A percentile compares a stretch with the other conserved stretches of the same genome.
Conservation (phyloP, 345 rosid species). For the Adansonia digitata region DNA sequence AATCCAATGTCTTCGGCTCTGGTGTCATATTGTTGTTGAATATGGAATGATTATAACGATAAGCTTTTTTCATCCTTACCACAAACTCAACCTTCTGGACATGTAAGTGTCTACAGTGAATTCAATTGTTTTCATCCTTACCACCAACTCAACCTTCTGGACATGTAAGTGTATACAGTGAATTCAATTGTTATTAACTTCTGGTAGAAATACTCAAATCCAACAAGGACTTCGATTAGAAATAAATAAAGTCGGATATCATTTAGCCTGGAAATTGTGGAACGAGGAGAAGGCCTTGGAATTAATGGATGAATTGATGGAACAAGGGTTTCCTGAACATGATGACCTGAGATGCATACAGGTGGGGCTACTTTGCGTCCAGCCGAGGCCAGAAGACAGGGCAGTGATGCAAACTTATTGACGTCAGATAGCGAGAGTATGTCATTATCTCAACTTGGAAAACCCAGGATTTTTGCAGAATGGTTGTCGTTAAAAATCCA, state of each 20-base stretch:
- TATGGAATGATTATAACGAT: slow-evolving; percentile 41
- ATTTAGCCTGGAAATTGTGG: slow-evolving; percentile 43
- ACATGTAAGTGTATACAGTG: too few species aligned
- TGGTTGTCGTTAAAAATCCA: slow-evolving; percentile 6
- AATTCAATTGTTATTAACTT: background rate
- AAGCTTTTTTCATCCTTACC: slow-evolving; percentile 21
- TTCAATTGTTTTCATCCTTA: slow-evolving; percentile 15
- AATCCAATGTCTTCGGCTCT: slow-evolving; percentile 3
- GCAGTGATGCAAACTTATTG: slow-evolving; percentile 43
- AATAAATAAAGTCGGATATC: background rate
- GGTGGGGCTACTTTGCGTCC: slow-evolving; percentile 62
- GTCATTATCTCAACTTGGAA: slow-evolving; percentile 28
- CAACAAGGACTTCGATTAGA: too few species aligned
- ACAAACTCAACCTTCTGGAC: slow-evolving; percentile 31
- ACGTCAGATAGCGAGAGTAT: slow-evolving; percentile 41
- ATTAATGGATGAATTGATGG: slow-evolving; percentile 27
- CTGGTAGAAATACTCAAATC: too few species aligned
- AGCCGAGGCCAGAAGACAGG: slow-evolving; percentile 41
- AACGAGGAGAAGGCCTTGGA: slow-evolving; percentile 26
- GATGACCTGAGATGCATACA: slow-evolving; percentile 48
- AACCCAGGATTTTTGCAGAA: slow-evolving; percentile 29
- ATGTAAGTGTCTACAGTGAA: slow-evolving; percentile 34
- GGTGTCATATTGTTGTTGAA: slow-evolving; percentile 23
- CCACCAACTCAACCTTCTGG: slow-evolving; percentile 31
- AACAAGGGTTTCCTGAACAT: slow-evolving; percentile 5